Evolutionary conservation across 2,329 filamentous ascomycete genomes (phyloP).

Genomic region (Colletotrichum sojae): DNA sequence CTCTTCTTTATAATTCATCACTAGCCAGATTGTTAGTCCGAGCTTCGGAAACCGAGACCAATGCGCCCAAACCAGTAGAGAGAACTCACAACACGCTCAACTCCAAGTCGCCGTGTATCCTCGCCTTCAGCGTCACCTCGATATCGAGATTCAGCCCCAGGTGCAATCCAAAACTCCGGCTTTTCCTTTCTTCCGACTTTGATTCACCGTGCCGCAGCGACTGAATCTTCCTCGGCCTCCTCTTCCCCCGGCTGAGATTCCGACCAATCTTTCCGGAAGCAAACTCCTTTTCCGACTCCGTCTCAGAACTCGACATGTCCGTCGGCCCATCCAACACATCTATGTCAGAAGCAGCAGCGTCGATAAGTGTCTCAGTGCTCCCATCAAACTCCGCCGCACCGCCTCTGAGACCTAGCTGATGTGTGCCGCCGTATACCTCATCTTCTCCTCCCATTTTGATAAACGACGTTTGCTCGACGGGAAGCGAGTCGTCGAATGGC

Average conservation of each 20-base stretch:
- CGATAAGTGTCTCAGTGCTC: not conserved
- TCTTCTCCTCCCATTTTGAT: slow-evolving; percentile 23
- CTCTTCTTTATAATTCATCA: slow-evolving; percentile 21
- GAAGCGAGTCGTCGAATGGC: slow-evolving; percentile 33
- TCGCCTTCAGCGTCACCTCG: slow-evolving; percentile 32
- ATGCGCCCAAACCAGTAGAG: too few relatives aligned
- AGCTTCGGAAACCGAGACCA: too few relatives aligned
- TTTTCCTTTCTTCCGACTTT: not conserved
- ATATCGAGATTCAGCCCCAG: slow-evolving; percentile 29
- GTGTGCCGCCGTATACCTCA: not conserved
- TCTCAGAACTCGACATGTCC: slow-evolving; percentile 17
- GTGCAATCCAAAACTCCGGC: slow-evolving; percentile 26
- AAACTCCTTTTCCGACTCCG: slow-evolving; percentile 25
- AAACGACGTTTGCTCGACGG: slow-evolving; percentile 35
- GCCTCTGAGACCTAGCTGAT: not conserved
- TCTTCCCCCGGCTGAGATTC: not conserved
- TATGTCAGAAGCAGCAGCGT: not conserved
- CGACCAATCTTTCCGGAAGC: not conserved
- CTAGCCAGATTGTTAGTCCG: not conserved
- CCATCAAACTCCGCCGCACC: not conserved
- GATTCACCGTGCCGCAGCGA: not conserved
- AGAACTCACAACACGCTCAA: slow-evolving; percentile 33
- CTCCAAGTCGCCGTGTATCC: slow-evolving; percentile 23
- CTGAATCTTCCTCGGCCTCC: slow-evolving; percentile 3
- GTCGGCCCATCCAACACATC: slow-evolving; percentile 4